These are phyloP conservation scores for Amanita subjunquillea DNA, from an alignment of 768 basidiomycete genomes.

Conservation along the genomic window DNA sequence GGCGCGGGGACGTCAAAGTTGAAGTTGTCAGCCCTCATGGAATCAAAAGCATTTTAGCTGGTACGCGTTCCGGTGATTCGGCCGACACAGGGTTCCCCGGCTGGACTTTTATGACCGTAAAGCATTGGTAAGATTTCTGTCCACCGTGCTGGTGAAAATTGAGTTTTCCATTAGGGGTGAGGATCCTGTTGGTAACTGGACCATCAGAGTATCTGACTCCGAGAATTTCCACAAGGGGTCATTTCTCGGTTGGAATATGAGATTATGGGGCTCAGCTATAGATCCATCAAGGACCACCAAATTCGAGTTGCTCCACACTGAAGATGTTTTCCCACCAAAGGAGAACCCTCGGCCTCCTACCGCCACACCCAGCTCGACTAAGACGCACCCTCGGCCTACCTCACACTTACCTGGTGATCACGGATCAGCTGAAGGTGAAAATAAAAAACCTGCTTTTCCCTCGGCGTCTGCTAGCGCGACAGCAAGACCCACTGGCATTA, in stretches of 20 bases:
- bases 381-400: conserved; percentile 76
- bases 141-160: conserved; percentile 4
- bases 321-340: conserved; percentile 36
- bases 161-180: conserved; percentile 64
- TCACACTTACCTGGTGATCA: conserved; percentile 83
- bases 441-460: conserved; percentile 63
- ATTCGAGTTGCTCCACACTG: conserved; percentile 49
- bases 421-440: conserved; percentile 69
- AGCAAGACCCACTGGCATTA: conserved; percentile 23
- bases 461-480: conserved; percentile 19
- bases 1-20: conserved; percentile 89
- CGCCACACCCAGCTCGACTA: conserved; percentile 33
- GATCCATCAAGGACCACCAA: conserved; percentile 57
- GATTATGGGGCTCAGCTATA: conserved; percentile 82
- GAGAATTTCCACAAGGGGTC: conserved; percentile 44
- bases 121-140: conserved; percentile 72
- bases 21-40: conserved; percentile 80
- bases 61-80: conserved; percentile 54
- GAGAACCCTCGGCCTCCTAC: conserved; percentile 28
- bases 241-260: conserved; percentile 89
- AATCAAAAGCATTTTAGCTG: conserved; percentile 76
- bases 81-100: conserved; percentile 70
- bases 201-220: conserved; percentile 76
- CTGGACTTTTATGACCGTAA: conserved; percentile 98
- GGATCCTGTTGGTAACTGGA: conserved; percentile 86